phyloP scores from a whole-genome alignment of 2,329 filamentous ascomycete species.

The Shiraia sp. region DNA sequence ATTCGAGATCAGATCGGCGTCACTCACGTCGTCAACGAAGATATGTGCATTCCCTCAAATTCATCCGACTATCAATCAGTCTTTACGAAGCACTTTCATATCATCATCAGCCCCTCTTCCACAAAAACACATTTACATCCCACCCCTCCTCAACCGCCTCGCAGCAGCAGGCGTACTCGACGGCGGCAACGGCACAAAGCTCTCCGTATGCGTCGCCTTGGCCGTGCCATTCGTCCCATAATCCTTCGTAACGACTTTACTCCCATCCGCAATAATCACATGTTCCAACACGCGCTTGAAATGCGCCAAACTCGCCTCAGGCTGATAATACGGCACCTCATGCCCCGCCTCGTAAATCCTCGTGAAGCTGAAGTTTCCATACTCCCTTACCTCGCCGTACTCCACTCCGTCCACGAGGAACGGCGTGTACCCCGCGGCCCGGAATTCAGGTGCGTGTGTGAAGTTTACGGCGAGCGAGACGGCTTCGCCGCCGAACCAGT shows the following conservation, averaged over 20 bases:
- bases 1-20: no score
- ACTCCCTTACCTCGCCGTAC: constrained; percentile 72
- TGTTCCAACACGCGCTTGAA: constrained; percentile 35
- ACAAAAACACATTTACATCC: no score
- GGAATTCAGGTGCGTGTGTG: constrained; percentile 56
- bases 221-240: constrained; percentile 39
- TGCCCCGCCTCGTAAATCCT: constrained; percentile 59
- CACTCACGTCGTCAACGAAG: no score
- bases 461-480: constrained; percentile 64
- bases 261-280: constrained; percentile 35
- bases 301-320: constrained; percentile 33
- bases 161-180: constrained; percentile 23
- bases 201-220: constrained; percentile 36
- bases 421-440: constrained; percentile 72
- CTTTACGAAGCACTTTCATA: no score
- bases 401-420: constrained; percentile 63
- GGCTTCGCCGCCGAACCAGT: constrained; percentile 74
- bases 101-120: background rate
- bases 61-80: no score
- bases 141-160: constrained; percentile 7
- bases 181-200: constrained; percentile 31
- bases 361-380: constrained; percentile 65
- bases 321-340: constrained; percentile 52
- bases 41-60: no score
- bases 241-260: constrained; percentile 26